Evolutionary conservation across 345 rosid genomes (phyloP), one percentile per base, ranked within the genome.

Genomic region (Capsella bursapastoris): DNA sequence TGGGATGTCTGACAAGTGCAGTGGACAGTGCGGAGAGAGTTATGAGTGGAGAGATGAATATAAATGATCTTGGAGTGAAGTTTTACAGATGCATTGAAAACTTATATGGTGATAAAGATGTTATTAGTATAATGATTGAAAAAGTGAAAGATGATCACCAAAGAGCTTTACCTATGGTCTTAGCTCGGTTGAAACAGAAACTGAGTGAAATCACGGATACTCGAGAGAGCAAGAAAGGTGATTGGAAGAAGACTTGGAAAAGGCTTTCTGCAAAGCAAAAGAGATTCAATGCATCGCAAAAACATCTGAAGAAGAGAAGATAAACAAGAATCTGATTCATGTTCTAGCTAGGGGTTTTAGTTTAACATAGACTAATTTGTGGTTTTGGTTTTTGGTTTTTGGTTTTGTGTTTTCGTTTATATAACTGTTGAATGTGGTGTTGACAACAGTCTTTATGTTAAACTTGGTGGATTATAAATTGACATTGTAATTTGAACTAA

Each of bases 141-240:
- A 9, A 2, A n/a, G 77, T 73, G 48, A 73, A 14, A 56, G 7
- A 45, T 25, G 0, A 64, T 60, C 38, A 55, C 13, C 5, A 14
- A 12, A n/a, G 12, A 6, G 71, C 28, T 64, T 65, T 73, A n/a
- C 40, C 14, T 65, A 43, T 56, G 41, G 27, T 73, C 58, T 9
- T 35, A 4, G 2, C 0, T 3, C 64, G 65, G 64, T 57, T 73
- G 71, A 65, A 34, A 29, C 58, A 65, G 49, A 65, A 65, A 45
- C 38, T 56, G 4, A 1, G 12, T 45, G 66, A 47, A 41, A 0
- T 57, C 49, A n/a, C 0, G 6, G 15, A 7, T 65, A 38, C 6
- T 57, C 16, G 13, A 2, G 10, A 22, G 10, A 34, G 5, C n/a
- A 25, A 16, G 65, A 5, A 3, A 16, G n/a, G 58, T 45, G 2